Conservation (phyloP, 306 rosid species). For the Vigna nakashimae region DNA sequence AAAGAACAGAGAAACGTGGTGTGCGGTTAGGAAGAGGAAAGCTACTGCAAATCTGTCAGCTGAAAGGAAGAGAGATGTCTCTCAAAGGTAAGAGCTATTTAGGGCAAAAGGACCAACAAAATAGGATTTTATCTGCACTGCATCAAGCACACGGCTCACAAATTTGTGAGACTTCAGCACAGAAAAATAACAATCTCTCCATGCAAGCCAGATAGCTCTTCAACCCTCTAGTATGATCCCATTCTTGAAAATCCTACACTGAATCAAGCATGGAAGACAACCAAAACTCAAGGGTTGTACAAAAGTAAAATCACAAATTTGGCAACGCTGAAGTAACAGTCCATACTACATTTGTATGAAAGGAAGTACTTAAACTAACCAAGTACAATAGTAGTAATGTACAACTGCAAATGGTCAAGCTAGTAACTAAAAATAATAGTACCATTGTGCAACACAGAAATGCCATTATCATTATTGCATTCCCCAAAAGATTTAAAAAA, state of each 20-base stretch:
- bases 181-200: background rate
- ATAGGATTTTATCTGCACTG: background rate
- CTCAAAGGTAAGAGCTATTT: background rate
- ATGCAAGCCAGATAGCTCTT: background rate
- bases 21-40: too few species aligned
- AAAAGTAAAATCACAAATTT: background rate
- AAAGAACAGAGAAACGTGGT: background rate
- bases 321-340: background rate
- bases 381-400: background rate
- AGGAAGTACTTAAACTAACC: background rate
- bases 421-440: too few species aligned
- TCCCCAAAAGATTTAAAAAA: background rate
- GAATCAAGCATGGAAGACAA: background rate
- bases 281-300: too few species aligned
- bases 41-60: background rate
- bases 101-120: background rate
- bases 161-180: background rate
- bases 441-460: background rate
- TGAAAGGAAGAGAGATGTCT: background rate
- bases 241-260: background rate
- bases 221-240: background rate
- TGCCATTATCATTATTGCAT: background rate
- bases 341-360: background rate
- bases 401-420: too few species aligned
- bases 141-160: background rate